Evolutionary conservation across 148 eudicot species (phyloP).

Genomic region (Vaccinium macrocarpon): DNA sequence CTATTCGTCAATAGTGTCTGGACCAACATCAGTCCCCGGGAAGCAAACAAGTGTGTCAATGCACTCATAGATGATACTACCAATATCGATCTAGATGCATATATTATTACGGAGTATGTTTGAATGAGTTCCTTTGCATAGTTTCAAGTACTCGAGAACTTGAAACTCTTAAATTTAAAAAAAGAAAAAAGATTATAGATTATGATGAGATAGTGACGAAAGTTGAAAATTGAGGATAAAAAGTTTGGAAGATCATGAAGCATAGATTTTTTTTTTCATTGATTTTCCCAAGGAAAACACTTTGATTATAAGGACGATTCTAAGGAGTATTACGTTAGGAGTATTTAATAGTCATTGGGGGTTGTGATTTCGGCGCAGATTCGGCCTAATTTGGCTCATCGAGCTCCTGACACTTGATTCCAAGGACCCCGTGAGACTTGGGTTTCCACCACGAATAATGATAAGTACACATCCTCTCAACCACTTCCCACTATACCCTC

Average conservation of each 20-base stretch:
- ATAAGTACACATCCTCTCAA: too few relatives aligned
- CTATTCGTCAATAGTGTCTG: neutral
- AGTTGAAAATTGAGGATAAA: neutral
- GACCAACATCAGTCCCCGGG: neutral
- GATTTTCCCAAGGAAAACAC: neutral
- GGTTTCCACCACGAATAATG: too few relatives aligned
- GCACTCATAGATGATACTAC: too few relatives aligned
- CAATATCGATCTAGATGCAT: too few relatives aligned
- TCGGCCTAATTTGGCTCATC: neutral
- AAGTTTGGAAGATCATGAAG: neutral
- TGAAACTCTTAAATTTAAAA: too few relatives aligned
- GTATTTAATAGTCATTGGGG: neutral
- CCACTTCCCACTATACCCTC: too few relatives aligned
- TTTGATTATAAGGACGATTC: neutral
- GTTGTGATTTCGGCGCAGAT: slow-evolving; percentile 2
- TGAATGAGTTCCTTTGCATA: too few relatives aligned
- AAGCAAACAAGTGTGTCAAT: too few relatives aligned
- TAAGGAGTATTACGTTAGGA: neutral
- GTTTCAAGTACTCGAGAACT: too few relatives aligned
- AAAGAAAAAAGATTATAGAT: too few relatives aligned
- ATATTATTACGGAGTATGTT: too few relatives aligned
- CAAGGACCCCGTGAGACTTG: neutral
- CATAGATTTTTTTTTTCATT: neutral
- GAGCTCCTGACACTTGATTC: neutral
- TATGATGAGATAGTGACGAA: neutral